Percentiles rank a stretch among this genome's conserved stretches.
Evolutionary conservation across 805 yeast species (phyloP).

Genomic region (Metschnikowia noctiluminum): DNA sequence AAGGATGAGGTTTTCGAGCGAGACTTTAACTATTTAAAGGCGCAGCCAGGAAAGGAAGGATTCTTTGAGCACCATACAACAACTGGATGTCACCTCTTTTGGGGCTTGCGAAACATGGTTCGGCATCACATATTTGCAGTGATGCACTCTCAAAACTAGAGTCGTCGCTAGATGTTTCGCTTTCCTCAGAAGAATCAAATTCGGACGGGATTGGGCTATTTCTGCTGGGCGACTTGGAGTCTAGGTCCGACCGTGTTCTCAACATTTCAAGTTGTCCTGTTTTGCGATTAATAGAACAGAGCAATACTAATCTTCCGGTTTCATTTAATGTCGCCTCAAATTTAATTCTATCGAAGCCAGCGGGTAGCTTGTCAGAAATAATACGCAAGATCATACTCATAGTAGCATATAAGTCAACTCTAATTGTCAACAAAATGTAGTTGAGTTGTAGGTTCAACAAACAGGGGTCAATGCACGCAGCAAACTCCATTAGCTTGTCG

Average conservation of each 20-base stretch:
- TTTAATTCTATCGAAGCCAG: not conserved
- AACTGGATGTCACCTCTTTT: not conserved
- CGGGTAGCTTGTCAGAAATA: not conserved
- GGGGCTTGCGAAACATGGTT: not conserved
- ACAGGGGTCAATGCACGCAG: slow-evolving; percentile 26
- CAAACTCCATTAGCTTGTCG: slow-evolving; percentile 22
- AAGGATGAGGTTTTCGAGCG: not conserved
- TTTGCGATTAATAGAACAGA: slow-evolving; percentile 38
- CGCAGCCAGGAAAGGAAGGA: not conserved
- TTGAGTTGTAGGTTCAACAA: slow-evolving; percentile 37
- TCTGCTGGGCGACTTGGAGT: slow-evolving; percentile 10
- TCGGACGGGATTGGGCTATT: not conserved
- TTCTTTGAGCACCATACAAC: slow-evolving; percentile 1
- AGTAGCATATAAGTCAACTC: slow-evolving; percentile 26
- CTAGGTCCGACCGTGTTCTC: slow-evolving; percentile 28
- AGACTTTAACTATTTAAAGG: not conserved
- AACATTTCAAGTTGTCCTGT: slow-evolving; percentile 33
- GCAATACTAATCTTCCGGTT: slow-evolving; percentile 15
- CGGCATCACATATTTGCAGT: not conserved
- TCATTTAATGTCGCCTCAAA: not conserved
- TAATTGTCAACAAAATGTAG: slow-evolving; percentile 33
- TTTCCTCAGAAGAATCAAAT: not conserved
- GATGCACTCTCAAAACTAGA: not conserved
- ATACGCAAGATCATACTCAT: slow-evolving; percentile 11
- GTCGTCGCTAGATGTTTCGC: not conserved